These are phyloP conservation scores for Pestalotiopsis sp. DNA, from an alignment of 2,329 filamentous ascomycete genomes.

Conservation along the genomic window DNA sequence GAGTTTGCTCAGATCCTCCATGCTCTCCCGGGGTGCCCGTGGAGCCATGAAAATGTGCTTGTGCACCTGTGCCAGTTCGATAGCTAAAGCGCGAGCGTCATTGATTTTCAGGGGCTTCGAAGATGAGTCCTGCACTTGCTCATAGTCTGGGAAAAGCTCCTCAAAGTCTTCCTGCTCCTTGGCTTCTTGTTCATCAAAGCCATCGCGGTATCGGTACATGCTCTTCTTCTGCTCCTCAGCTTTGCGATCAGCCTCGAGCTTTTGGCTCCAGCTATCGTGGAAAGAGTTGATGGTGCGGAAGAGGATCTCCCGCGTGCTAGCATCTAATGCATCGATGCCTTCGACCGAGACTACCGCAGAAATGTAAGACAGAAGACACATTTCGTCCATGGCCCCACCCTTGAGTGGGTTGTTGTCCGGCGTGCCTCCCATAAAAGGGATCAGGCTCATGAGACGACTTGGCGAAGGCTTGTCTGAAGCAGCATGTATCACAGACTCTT, in stretches of 20 bases:
- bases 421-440: constrained; percentile 61
- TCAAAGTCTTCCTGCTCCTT: constrained; percentile 74
- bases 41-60: constrained; percentile 50
- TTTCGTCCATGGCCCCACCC: constrained; percentile 28
- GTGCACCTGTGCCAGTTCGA: constrained; percentile 65
- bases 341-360: constrained; percentile 49
- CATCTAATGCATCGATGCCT: constrained; percentile 41
- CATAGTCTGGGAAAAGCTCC: constrained; percentile 78
- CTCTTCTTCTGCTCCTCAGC: constrained; percentile 73
- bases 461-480: constrained; percentile 19
- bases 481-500: constrained; percentile 38
- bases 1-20: constrained; percentile 46
- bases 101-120: constrained; percentile 32
- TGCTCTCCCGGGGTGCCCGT: constrained; percentile 39
- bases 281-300: constrained; percentile 71
- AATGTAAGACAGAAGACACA: constrained; percentile 55
- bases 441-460: constrained; percentile 42
- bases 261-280: constrained; percentile 79
- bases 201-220: constrained; percentile 82
- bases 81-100: constrained; percentile 55
- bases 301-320: constrained; percentile 52
- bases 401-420: constrained; percentile 28
- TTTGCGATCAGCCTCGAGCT: constrained; percentile 75
- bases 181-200: constrained; percentile 74
- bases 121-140: constrained; percentile 32